A percentile compares a stretch with the other conserved stretches of the same genome.
phyloP scores from a whole-genome alignment of 225 moss, liverwort and hornwort genomes.

The Pseudisothecium myosuroides region DNA sequence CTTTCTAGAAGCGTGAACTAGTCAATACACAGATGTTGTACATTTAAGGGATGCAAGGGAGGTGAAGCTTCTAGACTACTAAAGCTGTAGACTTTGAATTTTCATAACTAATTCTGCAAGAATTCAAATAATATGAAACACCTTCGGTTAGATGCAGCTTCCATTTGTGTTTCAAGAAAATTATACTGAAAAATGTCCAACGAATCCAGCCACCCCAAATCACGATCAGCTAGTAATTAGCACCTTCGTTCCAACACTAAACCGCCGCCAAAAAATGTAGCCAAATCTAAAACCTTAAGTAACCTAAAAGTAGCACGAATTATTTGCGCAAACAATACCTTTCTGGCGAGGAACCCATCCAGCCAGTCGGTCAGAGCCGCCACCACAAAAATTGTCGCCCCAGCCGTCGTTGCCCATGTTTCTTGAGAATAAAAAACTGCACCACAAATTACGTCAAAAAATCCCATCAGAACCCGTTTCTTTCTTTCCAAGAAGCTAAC shows the following conservation, averaged over 20 bases:
- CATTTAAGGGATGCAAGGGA: background rate
- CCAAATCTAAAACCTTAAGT: no score
- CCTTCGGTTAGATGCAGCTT: background rate
- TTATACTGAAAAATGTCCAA: background rate
- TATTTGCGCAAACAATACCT: constrained; percentile 14
- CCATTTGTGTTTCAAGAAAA: background rate
- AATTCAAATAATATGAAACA: background rate
- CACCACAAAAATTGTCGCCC: constrained; percentile 72
- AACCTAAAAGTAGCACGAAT: background rate
- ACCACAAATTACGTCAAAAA: background rate
- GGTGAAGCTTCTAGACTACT: background rate
- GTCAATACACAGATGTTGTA: background rate
- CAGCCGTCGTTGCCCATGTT: constrained; percentile 77
- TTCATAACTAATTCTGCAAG: background rate
- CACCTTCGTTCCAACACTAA: no score
- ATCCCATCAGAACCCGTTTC: background rate
- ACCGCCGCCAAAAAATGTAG: background rate
- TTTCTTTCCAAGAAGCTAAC: background rate
- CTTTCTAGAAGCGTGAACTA: background rate
- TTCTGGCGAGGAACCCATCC: constrained; percentile 86
- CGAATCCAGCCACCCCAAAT: background rate
- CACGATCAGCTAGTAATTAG: background rate
- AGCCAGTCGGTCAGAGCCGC: constrained; percentile 97
- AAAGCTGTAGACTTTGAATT: background rate
- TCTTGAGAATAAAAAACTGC: constrained; percentile 77